Evolutionary conservation across 225 moss, liverwort and hornwort species (phyloP).

Genomic region (Lunularia cruciata): DNA sequence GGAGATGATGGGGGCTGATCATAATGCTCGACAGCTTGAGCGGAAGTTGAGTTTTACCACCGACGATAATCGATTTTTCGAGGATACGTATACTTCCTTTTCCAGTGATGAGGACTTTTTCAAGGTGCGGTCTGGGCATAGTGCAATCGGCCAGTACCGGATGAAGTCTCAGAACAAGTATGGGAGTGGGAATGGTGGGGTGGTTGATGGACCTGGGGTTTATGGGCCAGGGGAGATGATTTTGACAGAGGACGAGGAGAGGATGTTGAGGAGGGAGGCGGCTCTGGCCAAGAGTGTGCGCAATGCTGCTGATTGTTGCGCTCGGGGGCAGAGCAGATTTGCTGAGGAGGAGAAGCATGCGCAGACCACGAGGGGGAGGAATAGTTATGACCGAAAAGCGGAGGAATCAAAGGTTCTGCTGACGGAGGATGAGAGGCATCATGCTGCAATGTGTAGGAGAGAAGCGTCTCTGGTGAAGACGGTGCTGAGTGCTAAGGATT

Average conservation of each 20-base stretch:
- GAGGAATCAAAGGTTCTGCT: not conserved
- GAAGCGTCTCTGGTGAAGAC: constrained; percentile 25
- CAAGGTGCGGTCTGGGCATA: constrained; percentile 13
- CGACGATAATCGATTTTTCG: constrained; percentile 18
- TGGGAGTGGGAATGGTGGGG: not conserved
- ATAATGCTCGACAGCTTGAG: not conserved
- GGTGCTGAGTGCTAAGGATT: constrained; percentile 24
- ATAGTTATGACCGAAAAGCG: not conserved
- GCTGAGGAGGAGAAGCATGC: constrained; percentile 26
- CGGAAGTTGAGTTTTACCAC: constrained; percentile 20
- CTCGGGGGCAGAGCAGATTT: constrained; percentile 29
- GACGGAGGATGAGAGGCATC: not conserved
- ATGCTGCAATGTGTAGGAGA: constrained; percentile 1
- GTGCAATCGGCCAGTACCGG: constrained; percentile 9
- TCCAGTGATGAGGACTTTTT: constrained; percentile 46
- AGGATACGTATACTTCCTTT: constrained; percentile 34
- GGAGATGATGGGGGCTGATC: constrained; percentile 11
- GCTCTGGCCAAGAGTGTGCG: constrained; percentile 32
- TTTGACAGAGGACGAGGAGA: constrained; percentile 25
- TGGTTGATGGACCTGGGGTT: not conserved
- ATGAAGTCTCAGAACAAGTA: not conserved
- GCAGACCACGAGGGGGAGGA: not conserved
- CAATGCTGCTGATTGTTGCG: constrained; percentile 24
- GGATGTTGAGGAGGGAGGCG: constrained; percentile 17
- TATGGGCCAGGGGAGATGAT: not conserved